Base-by-base conservation (phyloP, 2,329 filamentous ascomycete species). In the Davidsoniella eucalypti region DNA sequence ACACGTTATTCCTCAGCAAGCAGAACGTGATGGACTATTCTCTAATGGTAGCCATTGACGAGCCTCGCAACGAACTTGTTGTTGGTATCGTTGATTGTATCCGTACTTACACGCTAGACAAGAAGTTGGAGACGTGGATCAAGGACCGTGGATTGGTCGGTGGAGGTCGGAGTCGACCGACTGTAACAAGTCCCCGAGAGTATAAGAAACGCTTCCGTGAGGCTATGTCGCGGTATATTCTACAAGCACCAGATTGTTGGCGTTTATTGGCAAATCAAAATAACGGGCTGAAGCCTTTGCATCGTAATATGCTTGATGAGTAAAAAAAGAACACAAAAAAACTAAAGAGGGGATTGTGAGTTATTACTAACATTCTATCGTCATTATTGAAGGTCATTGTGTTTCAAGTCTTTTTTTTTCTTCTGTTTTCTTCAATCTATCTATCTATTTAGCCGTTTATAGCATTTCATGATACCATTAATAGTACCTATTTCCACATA, bases 11-110 rank as follows among this genome's bases (percentile, higher is more conserved):
- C 68, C 68, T 98, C 48, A 87, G 85, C 44, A 80, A 87, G 38
- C 90, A 96, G 61, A 92, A 96, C 59, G 92, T 98, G 50, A 98
- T 98, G 92, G 92, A 98, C 66, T 98, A 98, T 67, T 92, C 84
- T 21, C 75, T 98, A 42, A 98, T 98, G 92, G 88, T 95, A 50
- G 93, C 90, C 0, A 93, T 98, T 42, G 90, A 98, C 59, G 92
- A 95, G 62, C 73, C 74, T 37, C 77, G 80, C 55, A 88, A 90
- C 59, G 90, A 98, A 65, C 76, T 98, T 12, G 87, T 96, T 12
- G 88, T 98, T 2, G 92, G 92, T 4, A 96, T 98, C 59, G 96
- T 98, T 56, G 90, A 98, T 63, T 96, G 92, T 63, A 96, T 98
- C 57, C 80, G 92, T 50, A 98, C 92, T 0, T 98, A 96, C 62